phyloP scores from a whole-genome alignment of 139 green algal genomes.

The Zygnema cylindricum region DNA sequence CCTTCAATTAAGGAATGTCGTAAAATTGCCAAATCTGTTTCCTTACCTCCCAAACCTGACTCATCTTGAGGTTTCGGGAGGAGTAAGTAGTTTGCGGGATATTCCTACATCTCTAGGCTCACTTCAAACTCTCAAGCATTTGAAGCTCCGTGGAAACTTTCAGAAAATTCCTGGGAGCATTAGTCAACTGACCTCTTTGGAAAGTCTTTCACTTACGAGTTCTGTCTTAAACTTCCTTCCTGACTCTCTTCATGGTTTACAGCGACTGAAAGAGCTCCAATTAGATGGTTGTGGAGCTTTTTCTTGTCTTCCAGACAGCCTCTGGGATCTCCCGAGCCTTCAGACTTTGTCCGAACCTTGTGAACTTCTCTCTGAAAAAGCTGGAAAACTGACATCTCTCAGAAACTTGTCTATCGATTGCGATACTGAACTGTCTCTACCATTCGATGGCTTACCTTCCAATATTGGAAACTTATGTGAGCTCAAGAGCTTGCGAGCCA shows the following conservation, averaged over 20 bases:
- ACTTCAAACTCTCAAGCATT: not conserved
- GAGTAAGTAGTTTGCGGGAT: not conserved
- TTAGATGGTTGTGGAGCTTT: constrained; percentile 26
- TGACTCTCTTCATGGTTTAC: not conserved
- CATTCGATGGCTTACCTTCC: constrained; percentile 10
- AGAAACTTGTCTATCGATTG: not conserved
- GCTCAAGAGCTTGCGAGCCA: not conserved
- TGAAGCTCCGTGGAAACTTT: constrained; percentile 21
- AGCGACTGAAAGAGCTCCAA: constrained; percentile 13
- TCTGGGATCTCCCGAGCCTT: constrained; percentile 22
- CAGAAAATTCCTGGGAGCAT: not conserved
- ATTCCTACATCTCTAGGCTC: constrained; percentile 13
- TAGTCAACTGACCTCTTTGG: constrained; percentile 12
- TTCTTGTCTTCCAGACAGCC: not conserved
- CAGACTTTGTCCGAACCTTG: constrained; percentile 25
- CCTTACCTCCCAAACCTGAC: constrained; percentile 22
- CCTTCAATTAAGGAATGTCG: constrained; percentile 26
- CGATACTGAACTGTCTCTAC: constrained; percentile 2
- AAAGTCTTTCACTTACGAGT: constrained; percentile 12
- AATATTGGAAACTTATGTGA: constrained; percentile 21
- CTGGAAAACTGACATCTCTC: constrained; percentile 15
- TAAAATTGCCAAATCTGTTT: not conserved
- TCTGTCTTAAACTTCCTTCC: constrained; percentile 26
- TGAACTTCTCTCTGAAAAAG: constrained; percentile 17
- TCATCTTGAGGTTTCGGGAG: constrained; percentile 15